A percentile compares a stretch with the other conserved stretches of the same genome.
These are phyloP conservation scores for Aspergillus viridinutans DNA, from an alignment of 2,329 filamentous ascomycete species.

Conservation along the genomic window DNA sequence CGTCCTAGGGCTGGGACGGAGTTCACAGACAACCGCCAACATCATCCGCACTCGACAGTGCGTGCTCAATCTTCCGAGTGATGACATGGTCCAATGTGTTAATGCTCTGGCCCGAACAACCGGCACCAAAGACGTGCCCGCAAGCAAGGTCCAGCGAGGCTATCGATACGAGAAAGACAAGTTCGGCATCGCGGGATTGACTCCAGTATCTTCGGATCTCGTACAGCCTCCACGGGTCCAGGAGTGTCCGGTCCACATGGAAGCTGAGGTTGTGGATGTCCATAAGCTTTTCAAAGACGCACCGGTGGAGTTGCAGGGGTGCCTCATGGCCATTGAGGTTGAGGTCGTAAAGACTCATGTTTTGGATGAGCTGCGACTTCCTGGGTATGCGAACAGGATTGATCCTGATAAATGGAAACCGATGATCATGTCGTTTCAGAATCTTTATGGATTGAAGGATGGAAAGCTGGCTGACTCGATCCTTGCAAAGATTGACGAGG, in stretches of 20 bases:
- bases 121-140: not conserved
- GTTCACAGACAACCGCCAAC: not conserved
- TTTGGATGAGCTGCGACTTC: not conserved
- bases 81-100: not conserved
- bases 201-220: too few species aligned
- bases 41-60: not conserved
- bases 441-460: not conserved
- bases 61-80: not conserved
- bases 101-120: not conserved
- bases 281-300: too few species aligned
- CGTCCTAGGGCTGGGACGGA: not conserved
- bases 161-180: too few species aligned
- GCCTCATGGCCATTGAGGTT: too few species aligned
- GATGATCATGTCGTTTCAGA: not conserved
- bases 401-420: not conserved
- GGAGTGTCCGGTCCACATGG: too few species aligned
- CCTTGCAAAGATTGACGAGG: too few species aligned
- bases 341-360: not conserved
- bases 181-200: too few species aligned
- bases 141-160: not conserved
- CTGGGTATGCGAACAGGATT: not conserved
- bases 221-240: too few species aligned
- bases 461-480: too few species aligned
- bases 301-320: too few species aligned
- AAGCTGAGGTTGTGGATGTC: too few species aligned